Evolutionary conservation across 352 stramenopile genomes (phyloP), one percentile per base, ranked within the genome.

Genomic region (Pythium rhizo-oryzae): DNA sequence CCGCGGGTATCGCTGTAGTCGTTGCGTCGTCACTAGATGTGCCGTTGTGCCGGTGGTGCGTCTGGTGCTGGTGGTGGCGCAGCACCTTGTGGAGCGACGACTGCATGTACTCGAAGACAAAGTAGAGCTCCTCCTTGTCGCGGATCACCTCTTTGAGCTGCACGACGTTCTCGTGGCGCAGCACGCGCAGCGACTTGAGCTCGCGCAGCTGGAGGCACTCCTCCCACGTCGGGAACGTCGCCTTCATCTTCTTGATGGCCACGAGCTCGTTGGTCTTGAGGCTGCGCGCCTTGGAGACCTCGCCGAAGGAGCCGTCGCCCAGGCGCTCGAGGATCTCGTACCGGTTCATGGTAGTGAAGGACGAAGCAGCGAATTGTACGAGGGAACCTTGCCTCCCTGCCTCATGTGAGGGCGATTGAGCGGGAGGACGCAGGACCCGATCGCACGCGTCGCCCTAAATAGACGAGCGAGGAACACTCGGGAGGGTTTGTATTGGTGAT

Each of bases 251-350:
- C 71, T 96, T 96, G 68, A 96, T 88, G 15, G 87, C 88, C 19
- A 96, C 90, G 30, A 96, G 75, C 63, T 99, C 95, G 33, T 92
- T 85, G 8, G 90, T 98, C 69, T 96, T 91, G 47, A 89, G 81
- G 72, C 90, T 98, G 18, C 93, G 83, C 16, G 95, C 95, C 63
- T 96, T 95, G 23, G 92, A 78, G 23, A 99, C 96, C 44, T 95
- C 92, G 9, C 96, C 94, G 66, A 98, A 99, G 37, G 96, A 95
- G 25, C 95, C 95, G 73, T 98, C 92, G 24, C 96, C 96, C 19
- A 98, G 75, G 52, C 85, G 79, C 69, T 98, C 93, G 12, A 96
- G 87, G 37, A 98, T 77, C 77, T 98, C 92, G 75, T 98, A 98
- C 16, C 90, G 82, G 65, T 98, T 97, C 89, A 96, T 96, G 6